Evolutionary conservation across 108 stramenopile genomes (phyloP), one percentile per base, ranked within the genome.

Genomic region (Asterionellopsis glacialis): DNA sequence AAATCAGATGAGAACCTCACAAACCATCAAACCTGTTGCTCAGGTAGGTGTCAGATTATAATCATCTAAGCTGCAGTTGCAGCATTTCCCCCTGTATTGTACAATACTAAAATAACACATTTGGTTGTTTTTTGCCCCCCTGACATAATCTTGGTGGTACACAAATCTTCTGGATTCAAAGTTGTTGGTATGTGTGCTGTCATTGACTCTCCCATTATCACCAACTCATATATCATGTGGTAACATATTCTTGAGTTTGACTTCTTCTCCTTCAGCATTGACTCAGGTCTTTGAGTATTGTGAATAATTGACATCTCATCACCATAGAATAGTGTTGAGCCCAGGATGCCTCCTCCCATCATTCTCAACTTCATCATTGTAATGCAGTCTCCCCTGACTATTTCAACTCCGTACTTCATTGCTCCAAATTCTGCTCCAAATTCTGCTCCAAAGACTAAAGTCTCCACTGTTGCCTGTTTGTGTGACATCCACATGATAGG

Each of bases 351-450:
- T 0, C 78, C 64, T 22, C 81, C 81, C 81, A 83, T 78, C 81
- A 83, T 83, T 25, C 77, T 45, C 0, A 83, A 27, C 41, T 83
- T 83, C 66, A 73, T 76, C 15, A 74, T 70, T 21, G 78, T 41
- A n/a, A n/a, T n/a, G n/a, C n/a, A n/a, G n/a, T n/a, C n/a, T 19
- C 69, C 81, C 12, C 55, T 15, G 24, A 82, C 9, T n/a, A 69
- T 28, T 54, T 83, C 81, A 10, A 72, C 50, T 0, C 57, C 75
- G 22, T 41, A 43, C 50, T 65, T 74, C 64, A 79, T 39, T 2
- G 61, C 68, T 23, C 24, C 42, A 22, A 68, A 61, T 40, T 68
- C 67, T 15, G 73, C 81, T 21, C 62, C 41, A 44, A 83, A 69
- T 27, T 77, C 76, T 7, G 61, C 19, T 51, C 61, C 61, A 51